A percentile compares a stretch with the other conserved stretches of the same genome.
phyloP scores from a whole-genome alignment of 2,329 filamentous ascomycete genomes.

The Trichoderma oligosporum region DNA sequence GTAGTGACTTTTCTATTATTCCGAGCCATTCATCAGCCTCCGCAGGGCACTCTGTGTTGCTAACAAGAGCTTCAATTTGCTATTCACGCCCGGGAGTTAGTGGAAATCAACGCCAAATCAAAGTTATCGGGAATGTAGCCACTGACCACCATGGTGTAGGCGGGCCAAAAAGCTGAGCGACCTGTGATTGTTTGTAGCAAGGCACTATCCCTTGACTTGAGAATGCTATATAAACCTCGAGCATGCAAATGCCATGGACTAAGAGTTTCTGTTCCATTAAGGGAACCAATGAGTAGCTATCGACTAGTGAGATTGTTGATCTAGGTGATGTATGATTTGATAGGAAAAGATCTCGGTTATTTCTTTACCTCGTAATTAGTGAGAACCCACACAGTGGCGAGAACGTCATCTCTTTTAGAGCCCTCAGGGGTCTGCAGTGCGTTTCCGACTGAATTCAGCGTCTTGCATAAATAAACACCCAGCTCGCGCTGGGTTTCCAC shows the following conservation, averaged over 20 bases:
- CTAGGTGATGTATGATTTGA: background rate
- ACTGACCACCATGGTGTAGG: conserved; percentile 39
- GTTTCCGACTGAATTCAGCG: conserved; percentile 36
- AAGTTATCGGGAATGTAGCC: too few relatives aligned
- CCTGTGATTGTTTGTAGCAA: conserved; percentile 26
- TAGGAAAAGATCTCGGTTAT: too few relatives aligned
- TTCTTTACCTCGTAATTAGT: conserved; percentile 38
- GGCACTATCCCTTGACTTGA: conserved; percentile 33
- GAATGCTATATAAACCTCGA: conserved; percentile 35
- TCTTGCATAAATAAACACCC: conserved; percentile 36
- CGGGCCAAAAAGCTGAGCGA: conserved; percentile 37
- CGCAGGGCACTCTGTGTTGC: conserved; percentile 33
- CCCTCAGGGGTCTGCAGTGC: conserved; percentile 34
- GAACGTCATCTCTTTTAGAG: conserved; percentile 34
- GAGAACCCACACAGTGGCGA: conserved; percentile 40
- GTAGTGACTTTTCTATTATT: conserved; percentile 28
- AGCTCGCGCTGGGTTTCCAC: conserved; percentile 32
- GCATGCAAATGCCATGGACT: conserved; percentile 39
- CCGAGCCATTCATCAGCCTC: conserved; percentile 37
- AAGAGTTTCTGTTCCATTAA: conserved; percentile 26
- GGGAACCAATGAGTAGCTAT: conserved; percentile 38
- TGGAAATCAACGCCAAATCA: background rate
- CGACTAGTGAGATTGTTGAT: conserved; percentile 19
- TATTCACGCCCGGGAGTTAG: conserved; percentile 24
- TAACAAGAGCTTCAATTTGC: conserved; percentile 38